Conservation (phyloP, 805 yeast species). For the Yamadazyma kitorensis region DNA sequence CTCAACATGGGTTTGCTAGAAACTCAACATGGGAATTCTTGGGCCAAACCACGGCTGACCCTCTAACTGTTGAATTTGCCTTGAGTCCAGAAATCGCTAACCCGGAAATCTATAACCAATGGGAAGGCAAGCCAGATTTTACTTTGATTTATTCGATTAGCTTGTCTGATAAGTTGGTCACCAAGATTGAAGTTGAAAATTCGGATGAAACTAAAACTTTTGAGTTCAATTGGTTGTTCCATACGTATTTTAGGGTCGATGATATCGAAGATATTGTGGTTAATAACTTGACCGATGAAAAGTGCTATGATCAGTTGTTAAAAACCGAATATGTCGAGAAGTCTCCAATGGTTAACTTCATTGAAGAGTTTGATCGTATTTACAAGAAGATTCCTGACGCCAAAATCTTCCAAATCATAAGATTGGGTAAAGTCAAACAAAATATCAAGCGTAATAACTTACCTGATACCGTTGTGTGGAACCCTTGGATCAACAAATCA, state of each 20-base stretch:
- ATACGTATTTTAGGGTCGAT: slow-evolving; percentile 73
- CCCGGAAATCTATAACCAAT: slow-evolving; percentile 52
- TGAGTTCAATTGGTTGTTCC: slow-evolving; percentile 94
- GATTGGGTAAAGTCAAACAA: slow-evolving; percentile 67
- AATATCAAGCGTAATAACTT: slow-evolving; percentile 64
- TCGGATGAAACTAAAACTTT: slow-evolving; percentile 59
- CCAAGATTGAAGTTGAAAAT: slow-evolving; percentile 75
- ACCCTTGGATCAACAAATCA: slow-evolving; percentile 91
- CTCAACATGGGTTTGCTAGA: slow-evolving; percentile 97
- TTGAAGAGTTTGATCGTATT: slow-evolving; percentile 81
- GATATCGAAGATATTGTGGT: slow-evolving; percentile 80
- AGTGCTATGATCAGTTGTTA: slow-evolving; percentile 74
- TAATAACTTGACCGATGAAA: slow-evolving; percentile 70
- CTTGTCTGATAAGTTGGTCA: slow-evolving; percentile 55
- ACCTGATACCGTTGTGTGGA: slow-evolving; percentile 87
- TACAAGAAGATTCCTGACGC: slow-evolving; percentile 59
- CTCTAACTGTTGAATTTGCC: slow-evolving; percentile 81
- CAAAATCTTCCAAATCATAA: slow-evolving; percentile 64
- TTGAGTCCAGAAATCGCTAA: slow-evolving; percentile 82
- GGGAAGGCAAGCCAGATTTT: slow-evolving; percentile 64
- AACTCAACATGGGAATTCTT: slow-evolving; percentile 89
- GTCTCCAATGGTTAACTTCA: slow-evolving; percentile 71
- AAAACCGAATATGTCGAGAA: slow-evolving; percentile 61
- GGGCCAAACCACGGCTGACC: slow-evolving; percentile 76
- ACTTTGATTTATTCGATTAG: slow-evolving; percentile 69